phyloP scores from a whole-genome alignment of 2,329 filamentous ascomycete genomes.

The Trichophyton rubrum region DNA sequence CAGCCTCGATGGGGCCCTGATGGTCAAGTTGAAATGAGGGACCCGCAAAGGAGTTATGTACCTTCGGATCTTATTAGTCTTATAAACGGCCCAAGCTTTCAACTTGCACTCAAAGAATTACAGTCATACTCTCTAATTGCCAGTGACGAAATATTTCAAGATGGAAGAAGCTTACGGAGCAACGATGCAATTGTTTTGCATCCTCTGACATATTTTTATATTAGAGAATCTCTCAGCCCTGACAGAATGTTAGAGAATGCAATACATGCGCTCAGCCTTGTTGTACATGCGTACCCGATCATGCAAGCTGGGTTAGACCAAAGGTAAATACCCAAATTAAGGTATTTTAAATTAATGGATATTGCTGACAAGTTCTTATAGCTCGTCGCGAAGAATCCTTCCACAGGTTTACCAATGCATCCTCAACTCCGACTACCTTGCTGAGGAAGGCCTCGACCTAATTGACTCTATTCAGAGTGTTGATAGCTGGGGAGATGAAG shows the following conservation, averaged over 20 bases:
- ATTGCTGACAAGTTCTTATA: no score
- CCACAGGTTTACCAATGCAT: conserved; percentile 4
- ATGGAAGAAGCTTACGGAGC: neutral
- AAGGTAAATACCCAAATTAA: no score
- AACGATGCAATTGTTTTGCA: conserved; percentile 4
- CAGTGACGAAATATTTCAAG: conserved; percentile 1
- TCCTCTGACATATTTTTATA: conserved; percentile 5
- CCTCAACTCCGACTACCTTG: conserved; percentile 1
- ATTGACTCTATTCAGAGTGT: neutral
- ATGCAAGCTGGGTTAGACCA: neutral
- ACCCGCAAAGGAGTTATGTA: neutral
- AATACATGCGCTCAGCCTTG: conserved; percentile 3
- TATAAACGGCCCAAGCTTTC: conserved; percentile 4
- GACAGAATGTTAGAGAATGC: conserved; percentile 2
- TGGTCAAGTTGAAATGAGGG: neutral
- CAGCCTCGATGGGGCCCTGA: conserved; percentile 2
- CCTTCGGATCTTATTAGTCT: neutral
- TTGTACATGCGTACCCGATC: conserved; percentile 5
- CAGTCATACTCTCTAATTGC: conserved; percentile 3
- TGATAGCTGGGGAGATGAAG: neutral
- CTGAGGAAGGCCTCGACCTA: neutral
- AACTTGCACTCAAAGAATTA: neutral
- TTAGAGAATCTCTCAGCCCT: conserved; percentile 1
- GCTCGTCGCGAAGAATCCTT: neutral
- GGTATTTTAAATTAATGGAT: no score